phyloP scores from a whole-genome alignment of 805 yeast species.

The Cyberlindnera nakhonratchasimensis region DNA sequence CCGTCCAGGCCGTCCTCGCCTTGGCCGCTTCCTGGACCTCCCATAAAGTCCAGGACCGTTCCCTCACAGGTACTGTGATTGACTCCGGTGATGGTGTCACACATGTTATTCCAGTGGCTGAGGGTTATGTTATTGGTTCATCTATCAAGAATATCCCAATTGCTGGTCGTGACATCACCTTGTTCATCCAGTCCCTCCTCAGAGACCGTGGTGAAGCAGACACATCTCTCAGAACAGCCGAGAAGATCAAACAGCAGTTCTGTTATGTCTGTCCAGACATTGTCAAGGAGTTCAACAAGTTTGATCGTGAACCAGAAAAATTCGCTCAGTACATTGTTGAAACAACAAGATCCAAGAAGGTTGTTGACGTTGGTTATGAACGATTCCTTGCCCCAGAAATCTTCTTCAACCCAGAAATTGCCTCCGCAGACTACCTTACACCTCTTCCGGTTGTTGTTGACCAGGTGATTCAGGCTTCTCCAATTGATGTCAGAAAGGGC shows the following conservation, averaged over 20 bases:
- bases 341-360: slow-evolving; percentile 54
- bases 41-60: slow-evolving; percentile 89
- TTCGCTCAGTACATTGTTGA: slow-evolving; percentile 92
- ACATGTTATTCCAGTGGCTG: slow-evolving; percentile 98
- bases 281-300: slow-evolving; percentile 92
- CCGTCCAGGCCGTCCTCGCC: slow-evolving; percentile 98
- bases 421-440: slow-evolving; percentile 89
- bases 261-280: slow-evolving; percentile 98
- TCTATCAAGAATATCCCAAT: slow-evolving; percentile 97
- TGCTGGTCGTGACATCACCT: slow-evolving; percentile 97
- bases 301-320: slow-evolving; percentile 89
- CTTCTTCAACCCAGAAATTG: slow-evolving; percentile 96
- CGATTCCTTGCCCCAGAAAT: slow-evolving; percentile 98
- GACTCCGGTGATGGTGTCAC: slow-evolving; percentile 99
- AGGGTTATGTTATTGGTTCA: slow-evolving; percentile 97
- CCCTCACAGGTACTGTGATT: slow-evolving; percentile 96
- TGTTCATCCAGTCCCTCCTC: slow-evolving; percentile 85
- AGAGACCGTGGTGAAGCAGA: slow-evolving; percentile 97
- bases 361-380: slow-evolving; percentile 95
- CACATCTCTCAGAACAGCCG: slow-evolving; percentile 92
- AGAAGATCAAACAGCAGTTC: slow-evolving; percentile 91
- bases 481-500: slow-evolving; percentile 97
- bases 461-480: slow-evolving; percentile 89
- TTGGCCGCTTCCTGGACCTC: slow-evolving; percentile 99
- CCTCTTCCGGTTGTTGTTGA: slow-evolving; percentile 97